Evolutionary conservation across 495 filamentous ascomycete genomes (phyloP).

Genomic region (Aspergillus affinis): DNA sequence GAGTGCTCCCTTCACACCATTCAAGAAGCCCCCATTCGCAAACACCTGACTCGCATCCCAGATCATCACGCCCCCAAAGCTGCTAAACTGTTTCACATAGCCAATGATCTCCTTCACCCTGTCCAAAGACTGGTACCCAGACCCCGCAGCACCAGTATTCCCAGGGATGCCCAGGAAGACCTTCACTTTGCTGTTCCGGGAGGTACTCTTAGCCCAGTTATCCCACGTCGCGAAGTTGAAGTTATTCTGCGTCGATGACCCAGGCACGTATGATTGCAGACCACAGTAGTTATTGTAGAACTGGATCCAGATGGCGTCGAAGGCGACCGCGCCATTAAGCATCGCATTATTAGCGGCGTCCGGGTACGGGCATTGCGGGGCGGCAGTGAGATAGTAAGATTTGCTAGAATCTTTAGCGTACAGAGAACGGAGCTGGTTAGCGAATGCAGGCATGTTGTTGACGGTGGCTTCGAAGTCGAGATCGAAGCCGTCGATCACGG

Average conservation of each 20-base stretch:
- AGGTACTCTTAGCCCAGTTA: conserved; percentile 61
- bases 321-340: conserved; percentile 49
- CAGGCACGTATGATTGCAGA: conserved; percentile 46
- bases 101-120: conserved; percentile 47
- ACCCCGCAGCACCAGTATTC: conserved; percentile 54
- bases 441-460: conserved; percentile 54
- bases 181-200: conserved; percentile 61
- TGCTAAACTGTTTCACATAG: conserved; percentile 52
- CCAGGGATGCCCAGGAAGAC: conserved; percentile 67
- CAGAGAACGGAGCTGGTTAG: conserved; percentile 50
- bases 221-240: conserved; percentile 75
- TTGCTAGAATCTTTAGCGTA: conserved; percentile 51
- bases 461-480: conserved; percentile 60
- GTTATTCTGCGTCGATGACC: conserved; percentile 48
- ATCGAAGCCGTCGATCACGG: conserved; percentile 71
- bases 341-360: conserved; percentile 58
- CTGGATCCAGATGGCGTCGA: conserved; percentile 69
- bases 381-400: conserved; percentile 60
- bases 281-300: conserved; percentile 79
- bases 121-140: conserved; percentile 52
- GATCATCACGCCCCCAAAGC: conserved; percentile 70
- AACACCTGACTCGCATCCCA: conserved; percentile 68
- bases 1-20: conserved; percentile 23
- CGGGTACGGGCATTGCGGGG: conserved; percentile 67
- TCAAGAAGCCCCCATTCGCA: conserved; percentile 57